Evolutionary conservation across 1,284 basidiomycete genomes (phyloP).

Genomic region (Irpex sp.): DNA sequence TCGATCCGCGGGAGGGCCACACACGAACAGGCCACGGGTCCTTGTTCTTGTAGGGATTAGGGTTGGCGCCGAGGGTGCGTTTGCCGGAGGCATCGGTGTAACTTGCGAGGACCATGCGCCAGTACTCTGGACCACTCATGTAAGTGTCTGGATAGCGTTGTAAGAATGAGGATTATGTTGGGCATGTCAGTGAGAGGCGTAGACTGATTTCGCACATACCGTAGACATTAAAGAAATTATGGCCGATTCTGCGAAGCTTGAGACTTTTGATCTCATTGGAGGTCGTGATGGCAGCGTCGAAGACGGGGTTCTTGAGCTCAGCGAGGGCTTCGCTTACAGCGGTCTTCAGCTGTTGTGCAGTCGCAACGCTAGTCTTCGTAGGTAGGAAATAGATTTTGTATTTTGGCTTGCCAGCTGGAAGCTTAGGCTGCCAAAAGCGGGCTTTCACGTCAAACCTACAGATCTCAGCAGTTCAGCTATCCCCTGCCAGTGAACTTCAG

Average conservation of each 20-base stretch:
- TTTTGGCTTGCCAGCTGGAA: neutral
- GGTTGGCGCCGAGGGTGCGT: neutral
- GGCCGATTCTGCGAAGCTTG: neutral
- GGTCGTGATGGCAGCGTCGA: neutral
- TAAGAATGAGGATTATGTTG: neutral
- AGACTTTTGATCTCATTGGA: neutral
- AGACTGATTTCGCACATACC: neutral
- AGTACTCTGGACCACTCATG: neutral
- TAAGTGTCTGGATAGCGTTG: neutral
- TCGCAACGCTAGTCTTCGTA: neutral
- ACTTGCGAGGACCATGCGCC: neutral
- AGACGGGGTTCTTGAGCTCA: neutral
- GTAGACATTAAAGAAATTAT: neutral
- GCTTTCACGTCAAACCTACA: neutral
- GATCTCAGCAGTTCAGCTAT: neutral
- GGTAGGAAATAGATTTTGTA: neutral
- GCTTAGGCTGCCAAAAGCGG: neutral
- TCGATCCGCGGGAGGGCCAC: neutral
- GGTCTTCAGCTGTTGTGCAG: neutral
- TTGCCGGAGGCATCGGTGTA: neutral
- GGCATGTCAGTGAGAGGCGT: neutral
- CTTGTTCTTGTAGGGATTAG: neutral
- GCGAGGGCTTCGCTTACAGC: neutral
- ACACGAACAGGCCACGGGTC: neutral
- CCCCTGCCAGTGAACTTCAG: neutral